Conservation (phyloP, 2,329 filamentous ascomycete genomes). For the Bipolaris bicolor region DNA sequence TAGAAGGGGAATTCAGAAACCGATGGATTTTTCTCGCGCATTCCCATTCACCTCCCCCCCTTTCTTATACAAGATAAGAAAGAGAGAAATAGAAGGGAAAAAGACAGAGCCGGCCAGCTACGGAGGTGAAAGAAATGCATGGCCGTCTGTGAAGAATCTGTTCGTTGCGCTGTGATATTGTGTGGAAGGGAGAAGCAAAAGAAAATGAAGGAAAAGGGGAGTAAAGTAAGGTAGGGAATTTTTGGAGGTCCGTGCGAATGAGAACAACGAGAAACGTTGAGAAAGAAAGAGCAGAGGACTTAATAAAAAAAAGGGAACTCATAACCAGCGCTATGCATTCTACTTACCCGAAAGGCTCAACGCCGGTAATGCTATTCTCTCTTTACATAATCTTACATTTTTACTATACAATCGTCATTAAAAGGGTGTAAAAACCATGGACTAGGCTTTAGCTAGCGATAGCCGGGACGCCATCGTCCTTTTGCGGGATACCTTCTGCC, state of each 20-base stretch:
- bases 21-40: constrained; percentile 34
- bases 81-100: neutral
- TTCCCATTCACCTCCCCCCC: neutral
- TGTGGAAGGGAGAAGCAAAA: constrained; percentile 4
- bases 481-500: constrained; percentile 25
- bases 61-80: neutral
- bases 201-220: neutral
- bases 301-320: constrained; percentile 3
- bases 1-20: constrained; percentile 6
- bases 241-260: neutral
- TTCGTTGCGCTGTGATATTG: constrained; percentile 34
- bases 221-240: neutral
- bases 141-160: constrained; percentile 36
- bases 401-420: constrained; percentile 20
- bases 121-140: constrained; percentile 17
- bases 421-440: neutral
- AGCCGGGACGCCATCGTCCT: constrained; percentile 24
- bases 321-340: constrained; percentile 17
- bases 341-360: constrained; percentile 16
- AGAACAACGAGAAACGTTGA: neutral
- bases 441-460: constrained; percentile 8
- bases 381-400: constrained; percentile 21
- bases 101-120: constrained; percentile 33
- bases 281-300: constrained; percentile 1
- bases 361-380: constrained; percentile 21